Conservation (phyloP, 2,329 filamentous ascomycete species). For the Graphiopsis chlorocephala region DNA sequence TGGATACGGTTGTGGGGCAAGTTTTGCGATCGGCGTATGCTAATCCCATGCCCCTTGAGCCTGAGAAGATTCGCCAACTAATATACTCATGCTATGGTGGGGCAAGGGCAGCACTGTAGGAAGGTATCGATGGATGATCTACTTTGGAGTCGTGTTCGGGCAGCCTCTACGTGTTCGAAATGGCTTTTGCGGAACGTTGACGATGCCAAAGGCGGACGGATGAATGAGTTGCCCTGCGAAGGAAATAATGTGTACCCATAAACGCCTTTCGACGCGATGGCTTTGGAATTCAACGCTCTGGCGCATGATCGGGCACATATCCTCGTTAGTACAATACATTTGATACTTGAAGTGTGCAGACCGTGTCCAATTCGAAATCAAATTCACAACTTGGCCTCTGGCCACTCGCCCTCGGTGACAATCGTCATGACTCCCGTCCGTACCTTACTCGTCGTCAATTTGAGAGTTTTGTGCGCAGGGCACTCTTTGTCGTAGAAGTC, state of each 20-base stretch:
- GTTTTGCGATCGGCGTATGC: not conserved
- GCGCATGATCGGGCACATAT: conserved; percentile 4
- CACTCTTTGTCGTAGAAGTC: conserved; percentile 65
- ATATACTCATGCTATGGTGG: not conserved
- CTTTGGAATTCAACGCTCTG: too few relatives aligned
- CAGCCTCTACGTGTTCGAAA: too few relatives aligned
- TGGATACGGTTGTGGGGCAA: not conserved
- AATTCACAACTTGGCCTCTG: conserved; percentile 20
- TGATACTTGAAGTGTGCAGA: not conserved
- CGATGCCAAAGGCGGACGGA: too few relatives aligned
- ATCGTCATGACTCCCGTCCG: conserved; percentile 30
- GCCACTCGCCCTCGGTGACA: conserved; percentile 30
- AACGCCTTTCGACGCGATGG: too few relatives aligned
- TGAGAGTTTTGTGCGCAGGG: conserved; percentile 53
- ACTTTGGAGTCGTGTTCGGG: too few relatives aligned
- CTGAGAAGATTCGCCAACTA: not conserved
- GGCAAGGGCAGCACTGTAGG: not conserved
- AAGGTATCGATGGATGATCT: too few relatives aligned
- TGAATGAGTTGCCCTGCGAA: too few relatives aligned
- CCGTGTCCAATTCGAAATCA: conserved; percentile 25
- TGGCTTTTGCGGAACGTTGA: too few relatives aligned
- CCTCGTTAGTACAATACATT: not conserved
- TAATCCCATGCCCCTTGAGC: not conserved
- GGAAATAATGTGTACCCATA: too few relatives aligned
- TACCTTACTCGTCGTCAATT: conserved; percentile 33